Evolutionary conservation across 1,139 yeast genomes (phyloP).

Genomic region (Nakaseomyces glabratus): DNA sequence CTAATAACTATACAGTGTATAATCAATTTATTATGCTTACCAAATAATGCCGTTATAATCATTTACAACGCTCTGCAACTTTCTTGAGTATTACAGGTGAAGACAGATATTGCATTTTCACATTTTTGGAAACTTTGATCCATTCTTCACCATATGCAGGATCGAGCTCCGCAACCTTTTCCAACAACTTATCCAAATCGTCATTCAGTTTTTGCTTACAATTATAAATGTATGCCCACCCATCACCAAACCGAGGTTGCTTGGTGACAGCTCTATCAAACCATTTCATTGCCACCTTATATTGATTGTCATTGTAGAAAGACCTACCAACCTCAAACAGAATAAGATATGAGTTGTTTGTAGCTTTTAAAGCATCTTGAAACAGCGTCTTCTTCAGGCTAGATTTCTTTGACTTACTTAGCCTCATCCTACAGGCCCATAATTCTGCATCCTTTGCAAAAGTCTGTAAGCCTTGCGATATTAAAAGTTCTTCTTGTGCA

Average conservation of each 20-base stretch:
- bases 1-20: too few relatives aligned
- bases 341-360: constrained; percentile 52
- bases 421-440: constrained; percentile 53
- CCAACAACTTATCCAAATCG: constrained; percentile 29
- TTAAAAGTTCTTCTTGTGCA: constrained; percentile 46
- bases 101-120: constrained; percentile 15
- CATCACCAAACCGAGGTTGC: constrained; percentile 60
- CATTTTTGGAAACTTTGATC: constrained; percentile 40
- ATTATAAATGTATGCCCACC: constrained; percentile 62
- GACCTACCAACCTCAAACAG: constrained; percentile 57
- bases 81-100: constrained; percentile 13
- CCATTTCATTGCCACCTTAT: constrained; percentile 63
- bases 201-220: constrained; percentile 33
- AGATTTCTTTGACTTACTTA: constrained; percentile 40
- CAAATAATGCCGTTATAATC: too few relatives aligned
- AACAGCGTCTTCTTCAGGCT: constrained; percentile 50
- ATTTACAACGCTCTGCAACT: too few relatives aligned
- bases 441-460: constrained; percentile 52
- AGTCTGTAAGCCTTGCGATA: constrained; percentile 51
- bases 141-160: constrained; percentile 56
- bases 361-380: constrained; percentile 61
- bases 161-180: constrained; percentile 35
- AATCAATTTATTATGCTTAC: too few relatives aligned
- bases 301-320: constrained; percentile 62
- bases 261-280: constrained; percentile 55